These are phyloP conservation scores for Nothomitra cinnamomea DNA, from an alignment of 2,329 filamentous ascomycete species.

Conservation along the genomic window DNA sequence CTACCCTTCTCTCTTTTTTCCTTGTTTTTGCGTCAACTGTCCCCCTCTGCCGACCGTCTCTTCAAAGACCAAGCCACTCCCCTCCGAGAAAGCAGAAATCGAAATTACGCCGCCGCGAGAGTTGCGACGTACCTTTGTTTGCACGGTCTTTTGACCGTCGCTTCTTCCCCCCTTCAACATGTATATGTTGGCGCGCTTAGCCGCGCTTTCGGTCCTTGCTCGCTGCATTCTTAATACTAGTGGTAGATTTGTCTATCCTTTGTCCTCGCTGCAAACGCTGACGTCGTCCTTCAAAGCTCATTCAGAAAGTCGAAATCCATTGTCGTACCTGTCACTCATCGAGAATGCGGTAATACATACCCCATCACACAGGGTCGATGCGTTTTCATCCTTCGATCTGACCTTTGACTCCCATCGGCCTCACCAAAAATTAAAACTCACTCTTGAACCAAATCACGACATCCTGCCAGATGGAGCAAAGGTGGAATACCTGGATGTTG, in stretches of 20 bases:
- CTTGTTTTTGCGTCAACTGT: too few relatives aligned
- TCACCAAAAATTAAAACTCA: conserved; percentile 55
- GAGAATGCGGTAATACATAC: conserved; percentile 64
- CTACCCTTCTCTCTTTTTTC: too few relatives aligned
- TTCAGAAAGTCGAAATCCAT: conserved; percentile 58
- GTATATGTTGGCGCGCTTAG: not conserved
- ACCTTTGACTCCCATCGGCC: conserved; percentile 57
- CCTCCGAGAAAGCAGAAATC: too few relatives aligned
- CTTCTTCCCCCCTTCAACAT: not conserved
- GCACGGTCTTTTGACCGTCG: not conserved
- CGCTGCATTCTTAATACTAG: not conserved
- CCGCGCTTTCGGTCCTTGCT: not conserved
- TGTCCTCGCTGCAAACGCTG: conserved; percentile 29
- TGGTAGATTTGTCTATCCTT: not conserved
- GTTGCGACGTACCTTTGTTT: too few relatives aligned
- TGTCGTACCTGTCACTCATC: conserved; percentile 55
- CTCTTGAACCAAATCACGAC: conserved; percentile 80
- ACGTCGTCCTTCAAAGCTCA: conserved; percentile 33
- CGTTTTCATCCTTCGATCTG: conserved; percentile 70
- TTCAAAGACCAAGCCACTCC: too few relatives aligned
- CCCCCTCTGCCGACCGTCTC: too few relatives aligned
- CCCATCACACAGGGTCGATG: conserved; percentile 60
- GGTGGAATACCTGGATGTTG: conserved; percentile 51
- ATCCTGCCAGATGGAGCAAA: conserved; percentile 61
- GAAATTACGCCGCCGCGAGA: too few relatives aligned